Evolutionary conservation across 768 basidiomycete species (phyloP).

Genomic region (Leccinum olivaceopallidum): DNA sequence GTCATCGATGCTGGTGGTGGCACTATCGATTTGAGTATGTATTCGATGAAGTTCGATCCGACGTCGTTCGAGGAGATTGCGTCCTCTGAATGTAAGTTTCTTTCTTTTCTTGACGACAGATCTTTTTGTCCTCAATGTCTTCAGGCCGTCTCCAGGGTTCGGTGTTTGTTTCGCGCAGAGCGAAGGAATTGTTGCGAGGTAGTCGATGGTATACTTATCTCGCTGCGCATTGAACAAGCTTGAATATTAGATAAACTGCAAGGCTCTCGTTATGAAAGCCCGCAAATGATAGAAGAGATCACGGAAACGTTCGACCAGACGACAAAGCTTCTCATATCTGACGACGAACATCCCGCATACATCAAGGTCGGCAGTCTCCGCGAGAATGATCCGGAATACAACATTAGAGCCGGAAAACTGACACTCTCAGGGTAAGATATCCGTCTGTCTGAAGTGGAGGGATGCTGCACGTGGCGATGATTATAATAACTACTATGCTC

Average conservation of each 20-base stretch:
- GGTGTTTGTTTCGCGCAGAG: conserved; percentile 35
- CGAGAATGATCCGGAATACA: conserved; percentile 32
- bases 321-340: conserved; percentile 40
- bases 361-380: conserved; percentile 39
- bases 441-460: not conserved
- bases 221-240: not conserved
- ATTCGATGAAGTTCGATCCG: conserved; percentile 30
- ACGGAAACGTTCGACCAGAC: conserved; percentile 35
- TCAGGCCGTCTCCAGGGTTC: conserved; percentile 42
- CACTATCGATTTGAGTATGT: conserved; percentile 42
- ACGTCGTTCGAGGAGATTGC: conserved; percentile 37
- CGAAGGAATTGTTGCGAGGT: conserved; percentile 35
- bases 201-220: not conserved
- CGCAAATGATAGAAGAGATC: conserved; percentile 34
- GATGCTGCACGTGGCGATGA: not conserved
- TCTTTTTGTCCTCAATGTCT: not conserved
- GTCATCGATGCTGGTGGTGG: conserved; percentile 52
- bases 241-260: conserved; percentile 25
- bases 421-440: conserved; percentile 33
- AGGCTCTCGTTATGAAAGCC: conserved; percentile 27
- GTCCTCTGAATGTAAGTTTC: conserved; percentile 30
- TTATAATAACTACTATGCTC: not conserved
- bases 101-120: not conserved
- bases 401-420: conserved; percentile 36
- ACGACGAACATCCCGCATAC: conserved; percentile 33